phyloP scores from a whole-genome alignment of 768 basidiomycete species.

The Sporobolomyces phaffii region DNA sequence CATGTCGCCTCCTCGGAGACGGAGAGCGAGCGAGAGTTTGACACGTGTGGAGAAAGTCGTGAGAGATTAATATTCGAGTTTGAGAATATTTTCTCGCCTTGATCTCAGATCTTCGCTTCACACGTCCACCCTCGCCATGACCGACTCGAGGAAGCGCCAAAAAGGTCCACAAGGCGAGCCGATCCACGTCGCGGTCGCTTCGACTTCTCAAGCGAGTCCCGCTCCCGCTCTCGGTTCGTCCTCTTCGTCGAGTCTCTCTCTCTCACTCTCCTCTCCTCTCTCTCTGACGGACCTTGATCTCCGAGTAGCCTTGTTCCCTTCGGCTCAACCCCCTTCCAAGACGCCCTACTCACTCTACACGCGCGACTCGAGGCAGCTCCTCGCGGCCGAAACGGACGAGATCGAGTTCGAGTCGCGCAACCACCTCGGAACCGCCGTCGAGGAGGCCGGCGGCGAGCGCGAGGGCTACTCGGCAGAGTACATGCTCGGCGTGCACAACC shows the following conservation, averaged over 20 bases:
- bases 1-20: no score
- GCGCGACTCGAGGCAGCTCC: constrained; percentile 43
- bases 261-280: neutral
- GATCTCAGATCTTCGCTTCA: no score
- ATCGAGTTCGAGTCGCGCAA: constrained; percentile 72
- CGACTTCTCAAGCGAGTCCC: constrained; percentile 55
- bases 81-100: neutral
- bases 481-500: constrained; percentile 74
- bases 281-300: neutral
- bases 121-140: no score
- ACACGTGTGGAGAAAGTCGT: no score
- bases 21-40: no score
- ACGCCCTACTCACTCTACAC: constrained; percentile 35
- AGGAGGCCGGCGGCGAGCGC: constrained; percentile 1
- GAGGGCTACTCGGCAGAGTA: constrained; percentile 54
- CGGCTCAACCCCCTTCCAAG: constrained; percentile 25
- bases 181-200: constrained; percentile 43
- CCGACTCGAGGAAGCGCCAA: constrained; percentile 14
- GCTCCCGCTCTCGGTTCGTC: constrained; percentile 22
- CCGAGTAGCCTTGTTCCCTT: constrained; percentile 36
- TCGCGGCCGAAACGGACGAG: constrained; percentile 75
- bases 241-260: neutral
- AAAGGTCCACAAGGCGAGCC: constrained; percentile 25
- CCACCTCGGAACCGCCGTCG: constrained; percentile 1
- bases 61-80: no score